Conservation (phyloP, 768 basidiomycete species). For the Rhizopogon roseolus region DNA sequence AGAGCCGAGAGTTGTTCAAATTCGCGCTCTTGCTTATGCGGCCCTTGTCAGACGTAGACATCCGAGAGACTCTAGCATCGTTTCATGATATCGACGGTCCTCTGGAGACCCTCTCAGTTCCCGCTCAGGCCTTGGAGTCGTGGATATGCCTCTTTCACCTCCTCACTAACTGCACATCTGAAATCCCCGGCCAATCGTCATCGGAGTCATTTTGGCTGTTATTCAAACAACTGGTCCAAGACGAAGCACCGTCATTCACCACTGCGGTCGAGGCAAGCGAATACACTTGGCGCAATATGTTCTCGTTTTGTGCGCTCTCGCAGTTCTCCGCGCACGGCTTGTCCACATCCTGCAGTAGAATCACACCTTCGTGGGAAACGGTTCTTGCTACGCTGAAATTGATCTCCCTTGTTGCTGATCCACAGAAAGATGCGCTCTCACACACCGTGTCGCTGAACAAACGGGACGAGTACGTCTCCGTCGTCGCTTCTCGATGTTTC, state of each 20-base stretch:
- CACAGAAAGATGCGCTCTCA: constrained; percentile 35
- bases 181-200: constrained; percentile 7
- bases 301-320: constrained; percentile 67
- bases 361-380: constrained; percentile 64
- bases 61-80: constrained; percentile 28
- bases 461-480: constrained; percentile 66
- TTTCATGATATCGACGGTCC: constrained; percentile 15
- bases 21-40: constrained; percentile 39
- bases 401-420: constrained; percentile 51
- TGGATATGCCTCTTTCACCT: constrained; percentile 76
- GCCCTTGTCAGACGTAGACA: constrained; percentile 49
- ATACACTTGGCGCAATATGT: constrained; percentile 63
- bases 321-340: constrained; percentile 67
- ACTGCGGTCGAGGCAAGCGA: constrained; percentile 52
- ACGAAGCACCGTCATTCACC: constrained; percentile 14
- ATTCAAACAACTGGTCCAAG: constrained; percentile 31
- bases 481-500: constrained; percentile 69
- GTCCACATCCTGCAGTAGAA: constrained; percentile 31
- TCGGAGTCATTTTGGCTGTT: constrained; percentile 42
- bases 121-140: constrained; percentile 49
- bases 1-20: constrained; percentile 16
- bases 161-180: constrained; percentile 23
- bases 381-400: constrained; percentile 52
- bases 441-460: constrained; percentile 37
- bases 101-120: constrained; percentile 30